Conservation (phyloP, 2,329 filamentous ascomycete genomes). For the Fusarium fracticaudum region DNA sequence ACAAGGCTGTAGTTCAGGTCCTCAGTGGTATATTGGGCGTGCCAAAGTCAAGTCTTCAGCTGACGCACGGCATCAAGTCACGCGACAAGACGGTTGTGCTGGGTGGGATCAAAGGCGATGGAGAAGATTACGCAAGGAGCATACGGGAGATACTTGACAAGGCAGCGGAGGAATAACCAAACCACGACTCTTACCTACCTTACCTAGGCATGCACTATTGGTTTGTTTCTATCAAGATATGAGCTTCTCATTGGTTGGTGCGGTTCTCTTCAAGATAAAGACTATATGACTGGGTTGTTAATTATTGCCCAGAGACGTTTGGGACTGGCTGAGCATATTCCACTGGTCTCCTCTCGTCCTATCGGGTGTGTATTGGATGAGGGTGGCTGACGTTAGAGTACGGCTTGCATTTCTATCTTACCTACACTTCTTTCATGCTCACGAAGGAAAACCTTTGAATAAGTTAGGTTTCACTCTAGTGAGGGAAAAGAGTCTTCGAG, state of each 20-base stretch:
- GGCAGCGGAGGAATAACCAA: constrained; percentile 34
- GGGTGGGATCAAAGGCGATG: constrained; percentile 47
- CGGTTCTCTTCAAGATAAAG: neutral
- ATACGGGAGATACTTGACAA: constrained; percentile 44
- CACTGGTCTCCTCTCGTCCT: neutral
- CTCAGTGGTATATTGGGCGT: constrained; percentile 68
- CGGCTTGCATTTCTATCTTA: neutral
- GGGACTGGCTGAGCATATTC: neutral
- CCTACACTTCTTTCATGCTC: neutral
- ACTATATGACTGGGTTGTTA: neutral
- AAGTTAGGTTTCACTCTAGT: neutral
- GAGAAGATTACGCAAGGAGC: constrained; percentile 39
- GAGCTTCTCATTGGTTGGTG: constrained; percentile 14
- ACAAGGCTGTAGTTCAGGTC: constrained; percentile 71
- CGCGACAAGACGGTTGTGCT: constrained; percentile 69
- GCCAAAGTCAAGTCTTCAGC: constrained; percentile 70
- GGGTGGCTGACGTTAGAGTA: neutral
- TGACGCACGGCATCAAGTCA: constrained; percentile 71
- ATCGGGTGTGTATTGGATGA: neutral
- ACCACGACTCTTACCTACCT: neutral
- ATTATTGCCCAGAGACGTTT: neutral
- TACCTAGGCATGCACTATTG: neutral
- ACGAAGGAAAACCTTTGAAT: neutral
- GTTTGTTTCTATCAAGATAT: neutral
- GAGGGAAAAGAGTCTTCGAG: neutral